Evolutionary conservation across 2,329 filamentous ascomycete genomes (phyloP).

Genomic region (Juglanconis sp.): DNA sequence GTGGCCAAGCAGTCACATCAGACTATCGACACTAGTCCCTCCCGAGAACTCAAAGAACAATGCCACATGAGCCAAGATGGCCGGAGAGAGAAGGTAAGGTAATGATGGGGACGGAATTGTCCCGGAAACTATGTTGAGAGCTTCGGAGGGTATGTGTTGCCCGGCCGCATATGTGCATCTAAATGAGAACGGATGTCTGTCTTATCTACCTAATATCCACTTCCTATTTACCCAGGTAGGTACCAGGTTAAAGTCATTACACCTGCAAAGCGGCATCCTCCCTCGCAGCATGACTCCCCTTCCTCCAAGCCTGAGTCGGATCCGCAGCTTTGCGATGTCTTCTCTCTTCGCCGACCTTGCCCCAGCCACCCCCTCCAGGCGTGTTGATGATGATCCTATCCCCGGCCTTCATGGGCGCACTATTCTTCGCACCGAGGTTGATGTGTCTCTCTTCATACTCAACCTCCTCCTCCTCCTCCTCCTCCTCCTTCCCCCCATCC

Average conservation of each 20-base stretch:
- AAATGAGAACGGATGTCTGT: no score
- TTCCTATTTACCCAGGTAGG: no score
- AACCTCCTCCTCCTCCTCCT: conserved; percentile 27
- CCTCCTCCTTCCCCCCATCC: conserved; percentile 19
- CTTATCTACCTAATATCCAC: no score
- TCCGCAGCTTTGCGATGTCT: conserved; percentile 51
- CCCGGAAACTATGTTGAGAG: no score
- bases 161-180: no score
- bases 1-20: no score
- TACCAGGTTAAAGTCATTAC: conserved; percentile 23
- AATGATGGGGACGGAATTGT: no score
- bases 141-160: no score
- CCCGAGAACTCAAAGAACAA: no score
- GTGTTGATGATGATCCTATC: conserved; percentile 76
- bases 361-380: conserved; percentile 79
- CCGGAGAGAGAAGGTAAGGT: no score
- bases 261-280: conserved; percentile 59
- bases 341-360: conserved; percentile 55
- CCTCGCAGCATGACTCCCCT: conserved; percentile 54
- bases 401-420: conserved; percentile 69
- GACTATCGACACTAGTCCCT: no score
- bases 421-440: conserved; percentile 78
- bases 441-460: conserved; percentile 61
- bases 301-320: conserved; percentile 49
- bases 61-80: no score